A percentile compares a stretch with the other conserved stretches of the same genome.
phyloP scores from a whole-genome alignment of 1,284 basidiomycete species.

The Marasmius fiardii region DNA sequence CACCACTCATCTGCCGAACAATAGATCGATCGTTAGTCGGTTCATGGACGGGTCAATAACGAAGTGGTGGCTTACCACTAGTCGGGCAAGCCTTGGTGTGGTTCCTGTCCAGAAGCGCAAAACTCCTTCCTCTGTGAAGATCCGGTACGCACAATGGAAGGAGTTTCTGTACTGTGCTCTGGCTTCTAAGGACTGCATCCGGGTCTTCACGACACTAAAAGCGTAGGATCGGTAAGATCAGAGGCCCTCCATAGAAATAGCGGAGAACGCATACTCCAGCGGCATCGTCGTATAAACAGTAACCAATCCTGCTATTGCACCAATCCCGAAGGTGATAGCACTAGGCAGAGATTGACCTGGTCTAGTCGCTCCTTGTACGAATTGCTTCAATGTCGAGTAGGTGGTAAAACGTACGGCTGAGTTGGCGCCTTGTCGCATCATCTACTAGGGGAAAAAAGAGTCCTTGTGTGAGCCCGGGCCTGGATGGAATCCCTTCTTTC shows the following conservation, averaged over 20 bases:
- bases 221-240: constrained; percentile 8
- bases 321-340: constrained; percentile 92
- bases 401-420: constrained; percentile 97
- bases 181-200: constrained; percentile 94
- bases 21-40: constrained; percentile 1
- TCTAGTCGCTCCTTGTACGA: constrained; percentile 81
- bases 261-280: constrained; percentile 68
- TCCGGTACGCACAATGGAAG: constrained; percentile 91
- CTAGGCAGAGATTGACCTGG: constrained; percentile 85
- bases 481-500: constrained; percentile 16
- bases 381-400: constrained; percentile 90
- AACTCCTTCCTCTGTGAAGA: constrained; percentile 87
- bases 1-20: constrained; percentile 73
- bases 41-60: not conserved
- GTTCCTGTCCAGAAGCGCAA: constrained; percentile 94
- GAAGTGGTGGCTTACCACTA: constrained; percentile 66
- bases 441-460: constrained; percentile 50
- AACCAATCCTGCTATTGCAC: constrained; percentile 89
- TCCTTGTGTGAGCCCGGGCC: constrained; percentile 2
- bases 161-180: constrained; percentile 85
- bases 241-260: not conserved
- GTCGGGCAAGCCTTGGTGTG: constrained; percentile 80
- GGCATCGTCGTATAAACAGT: constrained; percentile 97
- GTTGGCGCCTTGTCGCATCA: constrained; percentile 97
- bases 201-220: constrained; percentile 91